These are phyloP conservation scores for Coniochaeta prunicola DNA, from an alignment of 2,329 filamentous ascomycete genomes.

Conservation along the genomic window DNA sequence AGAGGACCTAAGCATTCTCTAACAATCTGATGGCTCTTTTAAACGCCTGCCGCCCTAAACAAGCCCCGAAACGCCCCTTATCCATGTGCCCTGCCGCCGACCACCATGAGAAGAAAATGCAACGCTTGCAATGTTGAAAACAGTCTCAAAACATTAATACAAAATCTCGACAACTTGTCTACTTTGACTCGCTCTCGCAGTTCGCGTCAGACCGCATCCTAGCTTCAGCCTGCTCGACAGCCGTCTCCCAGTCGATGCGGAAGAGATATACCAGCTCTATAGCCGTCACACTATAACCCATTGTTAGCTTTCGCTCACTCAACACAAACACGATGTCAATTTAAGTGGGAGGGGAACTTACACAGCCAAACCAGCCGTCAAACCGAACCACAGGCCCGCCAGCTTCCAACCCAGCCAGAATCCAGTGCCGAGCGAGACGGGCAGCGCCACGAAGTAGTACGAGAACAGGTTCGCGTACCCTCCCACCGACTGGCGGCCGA, in stretches of 20 bases:
- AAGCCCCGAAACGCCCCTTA: background rate
- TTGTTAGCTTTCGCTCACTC: background rate
- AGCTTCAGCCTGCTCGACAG: constrained; percentile 9
- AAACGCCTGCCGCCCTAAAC: background rate
- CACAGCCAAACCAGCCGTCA: constrained; percentile 64
- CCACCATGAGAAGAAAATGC: background rate
- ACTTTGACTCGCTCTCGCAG: background rate
- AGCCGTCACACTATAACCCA: background rate
- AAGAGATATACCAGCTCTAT: constrained; percentile 11
- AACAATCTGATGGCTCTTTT: background rate
- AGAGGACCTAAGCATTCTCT: background rate
- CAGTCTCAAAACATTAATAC: background rate
- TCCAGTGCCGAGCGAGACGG: constrained; percentile 69
- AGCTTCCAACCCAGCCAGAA: constrained; percentile 75
- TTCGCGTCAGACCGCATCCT: constrained; percentile 9
- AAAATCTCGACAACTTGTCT: background rate
- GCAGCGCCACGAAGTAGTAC: constrained; percentile 82
- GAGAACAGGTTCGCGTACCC: constrained; percentile 81
- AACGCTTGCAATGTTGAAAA: background rate
- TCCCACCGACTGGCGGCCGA: constrained; percentile 83
- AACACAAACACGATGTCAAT: background rate
- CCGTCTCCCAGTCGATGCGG: constrained; percentile 11
- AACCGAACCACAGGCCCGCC: constrained; percentile 73
- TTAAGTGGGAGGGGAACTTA: constrained; percentile 25
- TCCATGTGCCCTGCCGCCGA: background rate